phyloP scores from a whole-genome alignment of 805 yeast species.

The Cyberlindnera meyerae region DNA sequence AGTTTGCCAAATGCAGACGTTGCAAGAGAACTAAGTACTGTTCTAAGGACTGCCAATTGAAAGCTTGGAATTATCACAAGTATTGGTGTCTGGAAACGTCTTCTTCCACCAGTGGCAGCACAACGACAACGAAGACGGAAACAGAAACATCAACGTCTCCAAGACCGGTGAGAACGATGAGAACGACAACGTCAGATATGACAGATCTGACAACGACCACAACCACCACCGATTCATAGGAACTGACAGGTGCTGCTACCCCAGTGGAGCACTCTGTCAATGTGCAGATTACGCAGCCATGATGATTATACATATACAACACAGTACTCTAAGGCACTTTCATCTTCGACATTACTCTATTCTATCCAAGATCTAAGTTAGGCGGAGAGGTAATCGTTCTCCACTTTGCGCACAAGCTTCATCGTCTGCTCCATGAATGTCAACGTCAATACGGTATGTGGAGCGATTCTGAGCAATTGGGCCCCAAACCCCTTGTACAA shows the following conservation, averaged over 20 bases:
- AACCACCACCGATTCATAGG: too few relatives aligned
- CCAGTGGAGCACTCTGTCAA: too few relatives aligned
- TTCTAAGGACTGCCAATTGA: slow-evolving; percentile 84
- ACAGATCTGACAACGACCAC: too few relatives aligned
- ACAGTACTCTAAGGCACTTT: too few relatives aligned
- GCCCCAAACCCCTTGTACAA: slow-evolving; percentile 95
- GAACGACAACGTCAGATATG: too few relatives aligned
- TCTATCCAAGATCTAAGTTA: neutral
- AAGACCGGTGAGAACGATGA: too few relatives aligned
- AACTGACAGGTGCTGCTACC: too few relatives aligned
- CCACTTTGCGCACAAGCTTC: slow-evolving; percentile 46
- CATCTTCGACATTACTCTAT: neutral
- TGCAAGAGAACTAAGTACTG: slow-evolving; percentile 96
- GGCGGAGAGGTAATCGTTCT: slow-evolving; percentile 14
- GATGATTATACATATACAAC: too few relatives aligned
- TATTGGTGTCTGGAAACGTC: slow-evolving; percentile 87
- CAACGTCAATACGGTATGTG: slow-evolving; percentile 86
- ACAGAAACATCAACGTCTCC: too few relatives aligned
- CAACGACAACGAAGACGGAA: too few relatives aligned
- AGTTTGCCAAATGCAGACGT: slow-evolving; percentile 90
- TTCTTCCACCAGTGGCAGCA: slow-evolving; percentile 14
- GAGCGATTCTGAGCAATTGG: slow-evolving; percentile 86
- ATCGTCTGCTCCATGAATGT: slow-evolving; percentile 95
- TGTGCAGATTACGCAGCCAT: too few relatives aligned
- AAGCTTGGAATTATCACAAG: slow-evolving; percentile 89